Conservation (phyloP, 2,329 filamentous ascomycete species). For the Zalaria sp. region DNA sequence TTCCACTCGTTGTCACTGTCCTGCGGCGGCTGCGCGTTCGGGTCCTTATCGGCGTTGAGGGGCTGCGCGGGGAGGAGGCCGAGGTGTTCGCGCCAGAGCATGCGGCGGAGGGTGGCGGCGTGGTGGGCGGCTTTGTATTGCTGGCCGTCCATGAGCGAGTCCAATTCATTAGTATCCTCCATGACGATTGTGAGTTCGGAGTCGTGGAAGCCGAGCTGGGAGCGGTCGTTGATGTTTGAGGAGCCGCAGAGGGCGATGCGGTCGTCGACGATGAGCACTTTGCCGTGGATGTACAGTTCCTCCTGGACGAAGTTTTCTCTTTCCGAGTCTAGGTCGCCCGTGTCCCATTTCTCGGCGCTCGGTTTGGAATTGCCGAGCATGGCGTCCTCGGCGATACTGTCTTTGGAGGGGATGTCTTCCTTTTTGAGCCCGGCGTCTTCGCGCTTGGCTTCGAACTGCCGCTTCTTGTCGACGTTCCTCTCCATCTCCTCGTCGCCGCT, state of each 20-base stretch:
- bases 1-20: slow-evolving; percentile 59
- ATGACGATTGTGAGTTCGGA: slow-evolving; percentile 84
- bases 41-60: slow-evolving; percentile 48
- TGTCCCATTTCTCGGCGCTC: slow-evolving; percentile 63
- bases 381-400: slow-evolving; percentile 61
- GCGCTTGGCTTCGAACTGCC: slow-evolving; percentile 30
- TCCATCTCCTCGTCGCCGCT: slow-evolving; percentile 18
- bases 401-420: slow-evolving; percentile 37
- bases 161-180: slow-evolving; percentile 61
- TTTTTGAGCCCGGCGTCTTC: slow-evolving; percentile 23
- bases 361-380: slow-evolving; percentile 57
- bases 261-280: slow-evolving; percentile 82
- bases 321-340: slow-evolving; percentile 46
- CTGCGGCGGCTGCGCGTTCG: slow-evolving; percentile 64
- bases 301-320: slow-evolving; percentile 86
- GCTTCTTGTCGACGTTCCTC: slow-evolving; percentile 26
- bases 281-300: slow-evolving; percentile 89
- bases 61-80: slow-evolving; percentile 65
- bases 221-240: slow-evolving; percentile 75
- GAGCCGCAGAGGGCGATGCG: slow-evolving; percentile 57
- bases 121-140: slow-evolving; percentile 68
- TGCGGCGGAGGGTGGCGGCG: slow-evolving; percentile 64
- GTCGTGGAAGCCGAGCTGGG: slow-evolving; percentile 78
- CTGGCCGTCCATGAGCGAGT: slow-evolving; percentile 64
- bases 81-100: slow-evolving; percentile 82